Evolutionary conservation across 257 asterid genomes (phyloP), one percentile per base, ranked within the genome.

Genomic region (Rauvolfia tetraphylla): DNA sequence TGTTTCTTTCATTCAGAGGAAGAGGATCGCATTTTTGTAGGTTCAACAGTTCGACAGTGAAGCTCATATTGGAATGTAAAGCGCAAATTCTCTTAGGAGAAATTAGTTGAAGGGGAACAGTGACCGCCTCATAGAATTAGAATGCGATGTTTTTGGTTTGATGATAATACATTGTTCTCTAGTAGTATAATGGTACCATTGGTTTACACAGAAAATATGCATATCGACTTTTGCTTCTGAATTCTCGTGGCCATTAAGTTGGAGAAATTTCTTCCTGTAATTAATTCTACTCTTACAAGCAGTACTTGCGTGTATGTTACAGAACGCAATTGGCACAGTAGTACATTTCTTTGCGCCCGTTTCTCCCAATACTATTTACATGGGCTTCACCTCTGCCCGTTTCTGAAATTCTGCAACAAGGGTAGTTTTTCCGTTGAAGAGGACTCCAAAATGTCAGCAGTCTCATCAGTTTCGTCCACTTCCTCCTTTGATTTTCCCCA

Each of bases 401-500:
- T 82, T 77, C 75, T 86, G 83, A 76, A 74, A 61, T 78, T 80
- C 75, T 75, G 90, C 74, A 91, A 76, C 83, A 91, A 77, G 0
- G 97, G 97, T 59, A 79, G 39, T 68, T 85, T 93, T 23, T 83
- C 84, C 2, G 84, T 38, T 2, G 80, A 0, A 12, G 86, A 74
- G 2, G 90, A 80, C 82, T 90, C 97, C 82, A 87, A 78, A 68
- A 82, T 87, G 17, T 42, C 62, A 9, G 74, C 49, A 57, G 63
- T 86, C 51, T 72, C 83, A 29, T 75, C 75, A 11, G 61, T 27
- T 20, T 78, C 93, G 25, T 74, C 80, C 69, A 54, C 57, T 10
- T 88, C 97, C 75, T 89, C 94, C 68, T 87, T 90, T 5, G 97
- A 82, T 77, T 90, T 94, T 1, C 97, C 98, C 98, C 97, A 92